Conservation (phyloP, 2,329 filamentous ascomycete species). For the Fusarium oxysporum region DNA sequence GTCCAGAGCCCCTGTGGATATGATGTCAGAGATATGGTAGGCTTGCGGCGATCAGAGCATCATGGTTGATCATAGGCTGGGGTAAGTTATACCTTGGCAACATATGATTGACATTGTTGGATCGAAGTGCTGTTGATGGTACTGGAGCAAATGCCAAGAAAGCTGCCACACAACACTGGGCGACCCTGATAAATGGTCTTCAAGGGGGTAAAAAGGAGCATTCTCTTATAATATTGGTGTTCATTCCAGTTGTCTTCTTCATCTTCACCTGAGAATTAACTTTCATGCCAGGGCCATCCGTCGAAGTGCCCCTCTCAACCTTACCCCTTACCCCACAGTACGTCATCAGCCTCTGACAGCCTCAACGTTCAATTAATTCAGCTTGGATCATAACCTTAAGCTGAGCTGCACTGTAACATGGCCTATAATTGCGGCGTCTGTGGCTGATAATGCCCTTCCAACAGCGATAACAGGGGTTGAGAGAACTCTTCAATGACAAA, state of each 20-base stretch:
- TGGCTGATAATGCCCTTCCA: neutral
- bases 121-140: neutral
- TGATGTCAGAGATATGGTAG: slow-evolving; percentile 33
- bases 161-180: neutral
- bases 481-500: neutral
- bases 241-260: neutral
- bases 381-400: slow-evolving; percentile 13
- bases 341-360: slow-evolving; percentile 32
- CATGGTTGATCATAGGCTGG: neutral
- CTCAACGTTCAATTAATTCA: slow-evolving; percentile 2
- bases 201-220: neutral
- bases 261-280: neutral
- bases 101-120: neutral
- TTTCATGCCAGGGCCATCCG: neutral
- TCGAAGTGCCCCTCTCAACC: slow-evolving; percentile 11
- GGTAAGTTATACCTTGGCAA: neutral
- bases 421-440: neutral
- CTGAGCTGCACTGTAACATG: slow-evolving; percentile 7
- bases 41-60: neutral
- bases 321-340: slow-evolving; percentile 39
- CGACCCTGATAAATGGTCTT: neutral
- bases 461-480: neutral
- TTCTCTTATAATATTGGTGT: neutral
- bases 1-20: neutral
- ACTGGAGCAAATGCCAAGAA: neutral